Percentiles rank a stretch among this genome's conserved stretches.
Conservation (phyloP, 1,139 yeast species). For the Hemisphaericaspora xylofermentans region DNA sequence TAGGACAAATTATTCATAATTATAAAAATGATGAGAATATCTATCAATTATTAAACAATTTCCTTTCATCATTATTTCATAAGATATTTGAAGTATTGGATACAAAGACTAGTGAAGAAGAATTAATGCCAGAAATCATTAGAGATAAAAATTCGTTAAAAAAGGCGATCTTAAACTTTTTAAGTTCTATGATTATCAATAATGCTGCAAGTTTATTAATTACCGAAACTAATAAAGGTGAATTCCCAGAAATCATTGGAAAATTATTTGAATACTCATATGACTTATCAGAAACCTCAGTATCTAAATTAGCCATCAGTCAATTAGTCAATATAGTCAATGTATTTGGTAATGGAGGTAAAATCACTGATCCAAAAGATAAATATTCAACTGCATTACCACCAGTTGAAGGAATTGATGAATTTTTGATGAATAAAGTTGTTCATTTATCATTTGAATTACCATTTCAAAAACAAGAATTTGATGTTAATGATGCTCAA, state of each 20-base stretch:
- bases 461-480: conserved; percentile 67
- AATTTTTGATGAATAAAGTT: conserved; percentile 64
- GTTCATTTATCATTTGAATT: conserved; percentile 74
- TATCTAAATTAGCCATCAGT: conserved; percentile 68
- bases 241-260: conserved; percentile 63
- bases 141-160: conserved; percentile 64
- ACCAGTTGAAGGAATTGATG: conserved; percentile 69
- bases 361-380: conserved; percentile 54
- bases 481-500: conserved; percentile 76
- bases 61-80: conserved; percentile 70
- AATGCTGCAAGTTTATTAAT: conserved; percentile 77
- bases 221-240: conserved; percentile 61
- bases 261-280: conserved; percentile 67
- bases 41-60: conserved; percentile 69
- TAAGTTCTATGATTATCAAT: conserved; percentile 71
- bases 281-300: conserved; percentile 50
- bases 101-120: conserved; percentile 21
- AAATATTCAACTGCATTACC: conserved; percentile 53
- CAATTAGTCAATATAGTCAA: conserved; percentile 67
- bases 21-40: conserved; percentile 67
- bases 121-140: conserved; percentile 47
- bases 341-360: conserved; percentile 61
- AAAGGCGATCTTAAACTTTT: conserved; percentile 65
- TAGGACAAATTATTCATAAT: conserved; percentile 84
- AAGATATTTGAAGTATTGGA: conserved; percentile 61